Base-by-base conservation (phyloP, 768 basidiomycete genomes). In the Tulasnella sp. region DNA sequence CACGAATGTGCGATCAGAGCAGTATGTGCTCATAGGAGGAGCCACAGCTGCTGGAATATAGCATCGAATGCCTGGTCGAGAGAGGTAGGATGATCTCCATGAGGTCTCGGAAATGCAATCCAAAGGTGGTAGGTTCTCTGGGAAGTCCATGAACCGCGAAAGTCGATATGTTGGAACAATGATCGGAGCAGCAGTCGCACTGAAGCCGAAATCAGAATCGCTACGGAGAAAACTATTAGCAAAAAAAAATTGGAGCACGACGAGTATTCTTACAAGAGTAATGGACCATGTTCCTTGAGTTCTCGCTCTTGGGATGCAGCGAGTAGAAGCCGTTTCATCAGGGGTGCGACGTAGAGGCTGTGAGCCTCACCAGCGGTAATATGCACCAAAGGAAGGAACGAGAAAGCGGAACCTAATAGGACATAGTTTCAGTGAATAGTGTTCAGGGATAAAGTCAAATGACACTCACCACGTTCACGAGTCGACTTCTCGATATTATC, bases 1-100 rank as follows among this genome's bases (percentile, higher is more conserved):
- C 28, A 84, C 60, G 67, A 88, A 95, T 5, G 80, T 74, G 40
- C 89, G 78, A 62, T 88, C 76, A 34, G 76, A 73, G 61, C 82
- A 87, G 56, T 77, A 71, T 54, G 84, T 66, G 24, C 75, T 63
- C 54, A 95, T 82, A 0, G 86, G 76, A 3, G 93, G 93, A 0
- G 93, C 93, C 28, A 89, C 75, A 6, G 70, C 90, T 7, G 79
- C 70, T n/a, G 88, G 87, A 15, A 86, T 70, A 65, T 81, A 87
- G 81, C 90, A 95, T 57, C 79, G 79, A 57, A 91, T 72, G 12
- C 76, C 76, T 2, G 77, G 77, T 33, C 86, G 78, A 33, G 87
- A 90, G 25, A 96, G 67, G 61, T 79, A 87, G 2, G 91, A 91
- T n/a, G 70, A 63, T 49, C 71, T 65, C 82, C 88, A 93, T 10